Conservation (phyloP, 176 grass and related monocot species). For the Echinochloa phyllopogon region DNA sequence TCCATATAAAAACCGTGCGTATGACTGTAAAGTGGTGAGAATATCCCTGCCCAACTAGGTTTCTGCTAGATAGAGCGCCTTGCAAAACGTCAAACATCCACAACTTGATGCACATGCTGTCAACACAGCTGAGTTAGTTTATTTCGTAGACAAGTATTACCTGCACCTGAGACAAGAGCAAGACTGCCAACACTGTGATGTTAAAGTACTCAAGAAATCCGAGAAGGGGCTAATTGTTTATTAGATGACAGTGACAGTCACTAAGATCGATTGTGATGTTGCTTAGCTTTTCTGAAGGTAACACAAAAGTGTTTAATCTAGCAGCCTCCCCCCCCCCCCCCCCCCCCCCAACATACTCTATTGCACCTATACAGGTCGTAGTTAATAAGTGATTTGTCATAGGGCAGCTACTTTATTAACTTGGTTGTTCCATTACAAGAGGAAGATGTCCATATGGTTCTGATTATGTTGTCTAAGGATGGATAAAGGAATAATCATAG, state of each 20-base stretch:
- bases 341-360: conserved; percentile 25
- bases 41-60: conserved; percentile 59
- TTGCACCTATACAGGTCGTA: conserved; percentile 34
- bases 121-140: conserved; percentile 47
- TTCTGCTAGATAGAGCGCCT: conserved; percentile 62
- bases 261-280: conserved; percentile 43
- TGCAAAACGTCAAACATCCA: conserved; percentile 75
- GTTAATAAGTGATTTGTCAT: conserved; percentile 42
- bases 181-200: conserved; percentile 41
- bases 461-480: conserved; percentile 60
- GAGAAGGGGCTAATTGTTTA: conserved; percentile 46
- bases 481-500: conserved; percentile 49
- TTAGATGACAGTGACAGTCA: conserved; percentile 52
- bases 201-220: conserved; percentile 51
- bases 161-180: conserved; percentile 61
- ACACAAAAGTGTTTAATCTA: conserved; percentile 29
- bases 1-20: conserved; percentile 42
- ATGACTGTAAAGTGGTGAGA: conserved; percentile 64
- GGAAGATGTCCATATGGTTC: conserved; percentile 53
- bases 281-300: conserved; percentile 48
- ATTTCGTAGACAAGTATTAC: conserved; percentile 46
- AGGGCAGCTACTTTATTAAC: conserved; percentile 34
- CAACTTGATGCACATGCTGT: conserved; percentile 69
- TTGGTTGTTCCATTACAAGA: conserved; percentile 61
- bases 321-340: neutral